Evolutionary conservation across 192 early-diverging fungal genomes (phyloP), one percentile per base, ranked within the genome.

Genomic region (Phlyctochytrium arcticum): DNA sequence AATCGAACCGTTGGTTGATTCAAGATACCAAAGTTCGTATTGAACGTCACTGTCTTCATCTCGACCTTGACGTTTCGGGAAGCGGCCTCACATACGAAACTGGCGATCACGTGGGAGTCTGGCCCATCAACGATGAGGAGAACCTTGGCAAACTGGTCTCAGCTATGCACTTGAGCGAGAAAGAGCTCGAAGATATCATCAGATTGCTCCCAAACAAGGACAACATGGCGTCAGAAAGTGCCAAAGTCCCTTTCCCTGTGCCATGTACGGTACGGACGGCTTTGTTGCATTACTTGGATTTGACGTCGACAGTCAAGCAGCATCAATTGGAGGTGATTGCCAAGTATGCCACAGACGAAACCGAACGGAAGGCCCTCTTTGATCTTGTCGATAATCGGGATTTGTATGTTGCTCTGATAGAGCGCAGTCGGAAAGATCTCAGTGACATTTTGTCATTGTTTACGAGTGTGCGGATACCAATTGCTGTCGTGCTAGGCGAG

Each of bases 51-150:
- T 92, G 94, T 74, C 69, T 95, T 54, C 97, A 99, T 63, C 75
- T 98, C 67, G 95, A 99, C 67, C 80, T 99, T n/a, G 93, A 96
- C 50, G 78, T 98, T 49, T 59, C 76, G 24, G 92, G 84, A 35
- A 89, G 87, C 10, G 88, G 89, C 21, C 73, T 98, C 72, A 81
- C 75, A 17, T 98, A 99, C 73, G 86, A 91, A 62, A 78, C 92
- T 10, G 97, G 97, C 55, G 97, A 99, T 70, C 97, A 99, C 68
- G 81, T 95, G 54, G 97, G 93, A 23, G 81, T 99, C 24, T 97
- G 88, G 81, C 88, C 94, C 0, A 80, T 82, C 21, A 99, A 98
- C 75, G 77, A 88, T n/a, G 88, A 88, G 24, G 79, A 77, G 34
- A 85, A 93, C 48, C 90, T 95, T 6, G 55, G 82, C 9, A 72